Evolutionary conservation across 495 filamentous ascomycete genomes (phyloP), one percentile per base, ranked within the genome.

Genomic region (Lineolata rhizophorae): DNA sequence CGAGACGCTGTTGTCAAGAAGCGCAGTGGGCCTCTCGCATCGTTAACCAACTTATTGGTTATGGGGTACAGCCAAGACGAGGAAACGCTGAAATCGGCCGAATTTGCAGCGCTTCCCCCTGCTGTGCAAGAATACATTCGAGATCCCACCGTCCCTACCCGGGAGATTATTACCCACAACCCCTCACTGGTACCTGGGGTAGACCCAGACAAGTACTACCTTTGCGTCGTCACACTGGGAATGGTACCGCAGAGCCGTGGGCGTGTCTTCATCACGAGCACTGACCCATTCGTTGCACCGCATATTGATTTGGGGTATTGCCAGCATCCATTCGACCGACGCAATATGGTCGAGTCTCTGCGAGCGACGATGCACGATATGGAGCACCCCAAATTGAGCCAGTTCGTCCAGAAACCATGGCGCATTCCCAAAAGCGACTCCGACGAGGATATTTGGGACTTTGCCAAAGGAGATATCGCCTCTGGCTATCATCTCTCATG

Each of bases 401-500:
- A 8, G 5, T 8, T 20, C 8, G 18, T 21, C 5, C 8, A 13
- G 19, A 21, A 15, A 8, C 8, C 15, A 18, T 18, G 5, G 5
- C 30, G 8, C 15, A 18, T 21, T 8, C 30, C 30, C 5, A 22
- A n/a, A 18, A 5, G 5, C 5, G 30, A 32, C 5, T 5, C 5
- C 5, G 15, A 32, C 9, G 30, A 32, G 19, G 30, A 19, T n/a
- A 32, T 32, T 8, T 19, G 5, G 30, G 18, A 21, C 10, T 21
- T 19, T 18, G 5, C 5, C 15, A 21, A 8, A 18, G 15, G 15
- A 18, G 21, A 8, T 5, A 15, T 18, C 15, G 15, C 30, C 15
- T 5, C 15, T 11, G 8, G 15, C 5, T 70, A 61, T 61, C 69
- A 71, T 38, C 64, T 64, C 56, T 65, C 61, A 11, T 65, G 68